A percentile compares a stretch with the other conserved stretches of the same genome.
These are phyloP conservation scores for Calonectria multiphialidica DNA, from an alignment of 2,329 filamentous ascomycete genomes.

Conservation along the genomic window DNA sequence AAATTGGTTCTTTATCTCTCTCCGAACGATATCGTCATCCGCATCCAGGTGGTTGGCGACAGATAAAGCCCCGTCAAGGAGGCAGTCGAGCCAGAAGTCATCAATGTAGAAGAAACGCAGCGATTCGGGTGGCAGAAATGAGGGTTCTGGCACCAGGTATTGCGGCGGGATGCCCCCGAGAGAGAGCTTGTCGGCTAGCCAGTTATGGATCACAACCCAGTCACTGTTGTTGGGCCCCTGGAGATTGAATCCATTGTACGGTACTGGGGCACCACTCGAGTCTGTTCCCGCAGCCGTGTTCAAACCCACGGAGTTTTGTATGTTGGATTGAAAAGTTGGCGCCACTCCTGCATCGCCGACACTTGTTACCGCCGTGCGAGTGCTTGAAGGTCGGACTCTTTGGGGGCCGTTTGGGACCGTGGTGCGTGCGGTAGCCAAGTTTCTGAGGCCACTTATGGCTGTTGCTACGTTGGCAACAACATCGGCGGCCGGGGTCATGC, in stretches of 20 bases:
- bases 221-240: neutral
- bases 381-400: neutral
- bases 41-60: neutral
- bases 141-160: neutral
- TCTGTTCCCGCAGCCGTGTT: neutral
- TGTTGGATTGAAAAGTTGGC: neutral
- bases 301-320: neutral
- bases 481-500: neutral
- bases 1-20: neutral
- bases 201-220: neutral
- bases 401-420: neutral
- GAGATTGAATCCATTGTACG: neutral
- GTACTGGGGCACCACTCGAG: neutral
- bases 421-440: neutral
- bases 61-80: neutral
- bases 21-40: neutral
- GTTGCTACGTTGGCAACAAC: neutral
- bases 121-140: neutral
- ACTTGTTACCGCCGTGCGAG: neutral
- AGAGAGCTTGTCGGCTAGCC: neutral
- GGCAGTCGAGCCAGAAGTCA: neutral
- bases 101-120: neutral
- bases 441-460: neutral
- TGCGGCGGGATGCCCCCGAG: neutral
- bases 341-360: neutral